Conservation (phyloP, 306 rosid species). For the Vicia faba region DNA sequence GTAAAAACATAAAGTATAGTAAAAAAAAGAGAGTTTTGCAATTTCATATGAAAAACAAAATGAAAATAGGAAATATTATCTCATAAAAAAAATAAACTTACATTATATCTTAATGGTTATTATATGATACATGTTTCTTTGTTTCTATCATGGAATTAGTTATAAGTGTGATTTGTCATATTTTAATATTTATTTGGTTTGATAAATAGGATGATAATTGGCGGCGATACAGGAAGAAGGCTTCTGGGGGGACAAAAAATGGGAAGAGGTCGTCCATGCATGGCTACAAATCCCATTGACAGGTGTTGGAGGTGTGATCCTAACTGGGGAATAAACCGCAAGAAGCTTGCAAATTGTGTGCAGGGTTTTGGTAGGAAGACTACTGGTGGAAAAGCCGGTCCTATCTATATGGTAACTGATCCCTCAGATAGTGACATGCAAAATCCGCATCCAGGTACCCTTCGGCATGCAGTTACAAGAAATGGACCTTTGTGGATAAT, state of each 20-base stretch:
- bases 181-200: neutral
- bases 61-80: neutral
- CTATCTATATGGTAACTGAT: no score
- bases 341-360: slow-evolving; percentile 60
- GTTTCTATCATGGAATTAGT: neutral
- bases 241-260: neutral
- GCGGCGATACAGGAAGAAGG: slow-evolving; percentile 44
- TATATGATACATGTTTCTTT: neutral
- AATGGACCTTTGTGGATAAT: no score
- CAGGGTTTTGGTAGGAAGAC: slow-evolving; percentile 69
- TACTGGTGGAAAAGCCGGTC: slow-evolving; percentile 51
- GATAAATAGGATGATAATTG: slow-evolving; percentile 37
- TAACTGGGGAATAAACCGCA: slow-evolving; percentile 60
- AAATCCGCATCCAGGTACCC: slow-evolving; percentile 64
- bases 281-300: slow-evolving; percentile 33
- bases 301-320: slow-evolving; percentile 83
- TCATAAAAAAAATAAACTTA: neutral
- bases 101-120: neutral
- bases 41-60: no score
- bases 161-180: neutral
- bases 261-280: slow-evolving; percentile 35
- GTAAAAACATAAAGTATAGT: no score
- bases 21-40: no score
- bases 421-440: slow-evolving; percentile 47
- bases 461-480: slow-evolving; percentile 64